Evolutionary conservation across 345 rosid genomes (phyloP).

Genomic region (Passiflora organensis): DNA sequence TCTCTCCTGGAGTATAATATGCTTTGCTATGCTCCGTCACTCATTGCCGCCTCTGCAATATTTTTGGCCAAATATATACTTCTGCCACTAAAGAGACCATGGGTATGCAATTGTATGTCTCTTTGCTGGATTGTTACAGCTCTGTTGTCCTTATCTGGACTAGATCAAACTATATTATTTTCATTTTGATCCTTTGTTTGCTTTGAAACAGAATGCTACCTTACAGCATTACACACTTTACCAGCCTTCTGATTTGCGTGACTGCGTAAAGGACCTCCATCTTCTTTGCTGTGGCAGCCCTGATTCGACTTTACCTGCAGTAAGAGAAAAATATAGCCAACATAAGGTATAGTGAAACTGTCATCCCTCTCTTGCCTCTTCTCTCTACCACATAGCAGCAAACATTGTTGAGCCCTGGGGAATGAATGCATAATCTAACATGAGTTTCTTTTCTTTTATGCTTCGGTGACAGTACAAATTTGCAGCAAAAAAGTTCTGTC

Average conservation of each 20-base stretch:
- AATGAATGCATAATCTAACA: too few species aligned
- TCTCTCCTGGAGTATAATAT: constrained; percentile 74
- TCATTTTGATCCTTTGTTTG: not conserved
- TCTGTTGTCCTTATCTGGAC: too few species aligned
- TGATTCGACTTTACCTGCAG: constrained; percentile 54
- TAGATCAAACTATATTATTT: too few species aligned
- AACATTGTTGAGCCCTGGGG: too few species aligned
- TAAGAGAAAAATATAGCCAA: constrained; percentile 83
- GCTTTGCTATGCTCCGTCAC: constrained; percentile 74
- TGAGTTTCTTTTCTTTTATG: too few species aligned
- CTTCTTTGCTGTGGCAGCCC: constrained; percentile 45
- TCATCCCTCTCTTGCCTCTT: too few species aligned
- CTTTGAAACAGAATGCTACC: constrained; percentile 52
- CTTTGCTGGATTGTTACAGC: too few species aligned
- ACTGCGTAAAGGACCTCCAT: constrained; percentile 70
- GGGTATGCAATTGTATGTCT: constrained; percentile 48
- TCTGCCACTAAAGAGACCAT: constrained; percentile 68
- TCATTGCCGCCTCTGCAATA: constrained; percentile 79
- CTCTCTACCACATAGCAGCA: too few species aligned
- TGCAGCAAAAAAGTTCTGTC: constrained; percentile 77
- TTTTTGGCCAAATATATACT: constrained; percentile 71
- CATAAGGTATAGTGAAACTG: constrained; percentile 72
- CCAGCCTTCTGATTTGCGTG: constrained; percentile 51
- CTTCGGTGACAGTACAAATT: constrained; percentile 91
- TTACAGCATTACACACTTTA: constrained; percentile 84